A percentile compares a stretch with the other conserved stretches of the same genome.
Conservation (phyloP, 306 rosid species). For the Cicer chorassanicum region DNA sequence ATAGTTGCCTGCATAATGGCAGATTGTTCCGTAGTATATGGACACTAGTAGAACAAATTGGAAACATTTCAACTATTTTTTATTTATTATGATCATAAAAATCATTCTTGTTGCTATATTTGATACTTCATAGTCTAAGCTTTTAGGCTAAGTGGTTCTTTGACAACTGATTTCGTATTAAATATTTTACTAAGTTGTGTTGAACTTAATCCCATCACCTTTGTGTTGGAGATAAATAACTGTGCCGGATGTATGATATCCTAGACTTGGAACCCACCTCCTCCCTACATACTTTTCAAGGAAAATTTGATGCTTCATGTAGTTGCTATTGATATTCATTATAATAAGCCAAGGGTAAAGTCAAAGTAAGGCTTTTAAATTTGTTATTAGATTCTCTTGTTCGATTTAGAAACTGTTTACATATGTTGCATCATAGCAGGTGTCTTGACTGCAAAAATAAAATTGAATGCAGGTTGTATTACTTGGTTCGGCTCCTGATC, state of each 20-base stretch:
- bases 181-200: conserved; percentile 15
- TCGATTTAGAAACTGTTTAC: conserved; percentile 27
- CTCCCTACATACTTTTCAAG: conserved; percentile 4
- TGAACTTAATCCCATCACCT: conserved; percentile 35
- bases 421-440: conserved; percentile 31
- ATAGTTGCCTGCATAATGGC: conserved; percentile 30
- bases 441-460: conserved; percentile 24
- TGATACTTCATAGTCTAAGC: conserved; percentile 11
- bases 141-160: conserved; percentile 27
- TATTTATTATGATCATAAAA: conserved; percentile 25
- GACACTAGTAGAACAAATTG: conserved; percentile 3
- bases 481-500: conserved; percentile 99
- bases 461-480: conserved; percentile 75
- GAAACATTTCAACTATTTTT: not conserved
- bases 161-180: conserved; percentile 18
- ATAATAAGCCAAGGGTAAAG: conserved; percentile 32
- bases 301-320: conserved; percentile 25
- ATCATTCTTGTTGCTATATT: conserved; percentile 5
- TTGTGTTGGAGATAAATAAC: conserved; percentile 11
- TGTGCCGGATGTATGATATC: conserved; percentile 28
- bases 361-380: conserved; percentile 4
- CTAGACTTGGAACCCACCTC: conserved; percentile 7
- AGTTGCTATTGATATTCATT: conserved; percentile 34
- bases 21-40: conserved; percentile 8
- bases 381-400: conserved; percentile 28